Base-by-base conservation (phyloP, 257 asterid species). In the Solanum etuberosum region DNA sequence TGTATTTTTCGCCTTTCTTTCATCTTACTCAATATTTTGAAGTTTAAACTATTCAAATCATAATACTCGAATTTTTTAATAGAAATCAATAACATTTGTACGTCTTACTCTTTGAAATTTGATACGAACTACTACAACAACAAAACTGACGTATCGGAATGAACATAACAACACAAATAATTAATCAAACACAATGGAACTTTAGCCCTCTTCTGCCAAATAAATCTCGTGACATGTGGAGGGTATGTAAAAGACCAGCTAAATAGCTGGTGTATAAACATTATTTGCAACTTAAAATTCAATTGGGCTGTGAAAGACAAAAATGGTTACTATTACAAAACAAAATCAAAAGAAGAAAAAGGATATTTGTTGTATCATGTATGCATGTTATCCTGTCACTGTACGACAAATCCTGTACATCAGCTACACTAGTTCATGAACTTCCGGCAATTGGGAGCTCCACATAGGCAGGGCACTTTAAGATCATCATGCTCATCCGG, bases 401-500 rank as follows among this genome's bases (percentile, higher is more conserved):
- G 85, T 81, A 81, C 16, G 70, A 68, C 34, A 78, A n/a, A 48
- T 46, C 83, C 80, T 90, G 67, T 84, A 88, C 91, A 63, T 43
- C 85, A 23, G 40, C 77, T 67, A 40, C 37, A 76, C 92, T 91
- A 97, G 90, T 97, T 96, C 94, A 97, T 92, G 73, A 93, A 97
- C 87, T 88, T 93, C 88, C 97, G 80, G 93, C 99, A 97, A 93
- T 92, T 97, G 6, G 93, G 90, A 88, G 99, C 93, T 82, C 88
- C 83, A 88, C 99, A 96, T 83, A 90, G 77, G 94, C 99, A 97
- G 37, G 96, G 99, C 57, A 97, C 98, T 92, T 91, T 97, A 54
- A 87, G 95, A 13, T 97, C 99, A n/a, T 95, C 99, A 1, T 48
- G 93, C 88, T 94, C 99, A 9, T 97, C 99, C 0, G 98, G 94